phyloP scores from a whole-genome alignment of 2,329 filamentous ascomycete genomes.

The Magnaporthiopsis incrustans region DNA sequence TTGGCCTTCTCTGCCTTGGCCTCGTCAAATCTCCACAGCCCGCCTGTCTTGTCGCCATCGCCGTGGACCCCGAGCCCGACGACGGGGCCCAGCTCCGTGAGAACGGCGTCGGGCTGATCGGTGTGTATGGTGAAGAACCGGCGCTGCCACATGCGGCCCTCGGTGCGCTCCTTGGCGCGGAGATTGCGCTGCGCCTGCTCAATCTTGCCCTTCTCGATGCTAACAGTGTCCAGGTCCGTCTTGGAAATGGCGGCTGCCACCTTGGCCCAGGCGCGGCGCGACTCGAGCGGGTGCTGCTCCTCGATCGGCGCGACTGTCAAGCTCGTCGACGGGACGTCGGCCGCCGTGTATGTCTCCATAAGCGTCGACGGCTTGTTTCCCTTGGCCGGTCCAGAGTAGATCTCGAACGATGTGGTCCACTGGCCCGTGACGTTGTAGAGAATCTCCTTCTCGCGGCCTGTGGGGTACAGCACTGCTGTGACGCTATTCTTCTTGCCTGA shows the following conservation, averaged over 20 bases:
- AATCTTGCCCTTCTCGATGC: conserved; percentile 75
- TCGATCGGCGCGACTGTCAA: conserved; percentile 66
- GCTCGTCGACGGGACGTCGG: conserved; percentile 50
- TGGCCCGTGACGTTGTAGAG: conserved; percentile 80
- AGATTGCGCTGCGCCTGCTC: conserved; percentile 76
- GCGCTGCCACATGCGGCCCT: conserved; percentile 70
- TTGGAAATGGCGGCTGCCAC: conserved; percentile 73
- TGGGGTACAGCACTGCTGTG: conserved; percentile 62
- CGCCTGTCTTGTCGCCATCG: conserved; percentile 53
- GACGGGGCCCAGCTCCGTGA: conserved; percentile 34
- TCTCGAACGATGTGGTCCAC: conserved; percentile 78
- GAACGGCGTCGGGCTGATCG: conserved; percentile 32
- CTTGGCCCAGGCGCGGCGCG: conserved; percentile 77
- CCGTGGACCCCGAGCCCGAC: conserved; percentile 42
- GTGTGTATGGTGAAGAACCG: conserved; percentile 64
- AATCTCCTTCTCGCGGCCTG: conserved; percentile 63
- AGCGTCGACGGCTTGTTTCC: conserved; percentile 33
- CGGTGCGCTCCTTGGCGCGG: conserved; percentile 66
- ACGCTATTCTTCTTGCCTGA: conserved; percentile 94
- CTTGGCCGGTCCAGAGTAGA: conserved; percentile 57
- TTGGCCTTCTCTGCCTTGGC: conserved; percentile 35
- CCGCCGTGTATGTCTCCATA: conserved; percentile 54
- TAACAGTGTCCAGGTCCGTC: conserved; percentile 77
- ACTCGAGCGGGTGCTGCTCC: conserved; percentile 72
- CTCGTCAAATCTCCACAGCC: conserved; percentile 49